phyloP scores from a whole-genome alignment of 148 eudicot genomes.

The Tetragonia tetragonoides region DNA sequence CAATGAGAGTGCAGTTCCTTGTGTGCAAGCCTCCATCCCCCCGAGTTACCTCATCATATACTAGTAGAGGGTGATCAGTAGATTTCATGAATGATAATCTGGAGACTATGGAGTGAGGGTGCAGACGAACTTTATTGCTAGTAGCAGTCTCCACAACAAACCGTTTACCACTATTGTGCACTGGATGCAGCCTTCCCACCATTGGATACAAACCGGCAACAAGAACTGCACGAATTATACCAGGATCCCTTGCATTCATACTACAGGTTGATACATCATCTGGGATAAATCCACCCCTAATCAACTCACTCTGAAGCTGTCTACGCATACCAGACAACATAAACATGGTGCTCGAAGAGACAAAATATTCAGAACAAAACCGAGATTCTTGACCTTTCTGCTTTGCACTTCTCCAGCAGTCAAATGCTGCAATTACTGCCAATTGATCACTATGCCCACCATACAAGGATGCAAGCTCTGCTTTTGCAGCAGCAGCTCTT shows the following conservation, averaged over 20 bases:
- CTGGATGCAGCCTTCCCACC: conserved; percentile 67
- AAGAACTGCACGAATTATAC: conserved; percentile 71
- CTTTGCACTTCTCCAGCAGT: conserved; percentile 80
- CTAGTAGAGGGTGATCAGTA: conserved; percentile 41
- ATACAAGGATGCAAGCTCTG: conserved; percentile 69
- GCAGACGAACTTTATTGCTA: conserved; percentile 64
- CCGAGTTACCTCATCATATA: conserved; percentile 79
- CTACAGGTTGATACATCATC: conserved; percentile 55
- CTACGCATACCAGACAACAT: conserved; percentile 77
- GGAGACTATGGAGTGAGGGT: conserved; percentile 44
- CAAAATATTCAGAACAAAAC: conserved; percentile 76
- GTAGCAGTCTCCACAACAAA: conserved; percentile 51
- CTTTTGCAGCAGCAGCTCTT: conserved; percentile 66
- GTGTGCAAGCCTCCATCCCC: conserved; percentile 68
- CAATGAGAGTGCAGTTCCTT: conserved; percentile 58
- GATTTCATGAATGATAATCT: conserved; percentile 25
- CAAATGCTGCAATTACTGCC: conserved; percentile 90
- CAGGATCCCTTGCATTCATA: conserved; percentile 62
- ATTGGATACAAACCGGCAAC: conserved; percentile 88
- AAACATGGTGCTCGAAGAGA: conserved; percentile 62
- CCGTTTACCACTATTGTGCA: conserved; percentile 30
- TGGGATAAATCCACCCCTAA: conserved; percentile 56
- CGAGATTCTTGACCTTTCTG: conserved; percentile 50
- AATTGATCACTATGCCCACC: conserved; percentile 91
- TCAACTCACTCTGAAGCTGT: conserved; percentile 64